Evolutionary conservation across 2,329 filamentous ascomycete genomes (phyloP).

Genomic region (Fusarium camptoceras): DNA sequence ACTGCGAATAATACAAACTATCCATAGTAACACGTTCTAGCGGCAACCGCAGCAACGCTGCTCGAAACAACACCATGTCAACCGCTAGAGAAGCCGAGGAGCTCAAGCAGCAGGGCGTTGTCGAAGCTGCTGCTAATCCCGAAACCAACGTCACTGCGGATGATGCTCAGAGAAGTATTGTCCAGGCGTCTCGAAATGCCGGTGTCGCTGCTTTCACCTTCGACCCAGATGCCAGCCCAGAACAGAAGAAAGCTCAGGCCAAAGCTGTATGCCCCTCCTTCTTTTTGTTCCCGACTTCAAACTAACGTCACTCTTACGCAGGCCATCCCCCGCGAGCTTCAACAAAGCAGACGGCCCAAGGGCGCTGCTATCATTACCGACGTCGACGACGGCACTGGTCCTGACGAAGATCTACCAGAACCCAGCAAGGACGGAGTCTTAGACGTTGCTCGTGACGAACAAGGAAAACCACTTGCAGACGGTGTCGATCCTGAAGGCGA

Average conservation of each 20-base stretch:
- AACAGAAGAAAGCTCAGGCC: conserved; percentile 86
- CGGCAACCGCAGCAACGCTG: conserved; percentile 31
- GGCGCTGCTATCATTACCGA: conserved; percentile 82
- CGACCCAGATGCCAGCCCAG: conserved; percentile 83
- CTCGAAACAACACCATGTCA: conserved; percentile 48
- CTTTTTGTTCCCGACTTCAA: not conserved
- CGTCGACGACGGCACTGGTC: conserved; percentile 75
- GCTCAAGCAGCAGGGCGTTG: conserved; percentile 82
- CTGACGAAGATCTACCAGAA: conserved; percentile 81
- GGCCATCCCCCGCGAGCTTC: conserved; percentile 56
- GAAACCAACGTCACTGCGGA: conserved; percentile 74
- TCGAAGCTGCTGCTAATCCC: conserved; percentile 81
- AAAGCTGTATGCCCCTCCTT: conserved; percentile 69
- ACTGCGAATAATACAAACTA: conserved; percentile 10
- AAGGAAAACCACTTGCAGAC: conserved; percentile 61
- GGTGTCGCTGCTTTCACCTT: conserved; percentile 87
- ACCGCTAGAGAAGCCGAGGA: conserved; percentile 61
- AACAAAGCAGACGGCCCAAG: conserved; percentile 58
- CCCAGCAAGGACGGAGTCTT: conserved; percentile 78
- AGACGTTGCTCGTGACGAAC: conserved; percentile 61
- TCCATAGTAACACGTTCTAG: conserved; percentile 23
- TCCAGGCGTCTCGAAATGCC: conserved; percentile 81
- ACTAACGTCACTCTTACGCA: conserved; percentile 36
- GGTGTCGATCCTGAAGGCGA: conserved; percentile 66
- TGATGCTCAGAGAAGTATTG: conserved; percentile 77